These are phyloP conservation scores for Trametes versicolor DNA, from an alignment of 1,284 basidiomycete genomes.

Conservation along the genomic window DNA sequence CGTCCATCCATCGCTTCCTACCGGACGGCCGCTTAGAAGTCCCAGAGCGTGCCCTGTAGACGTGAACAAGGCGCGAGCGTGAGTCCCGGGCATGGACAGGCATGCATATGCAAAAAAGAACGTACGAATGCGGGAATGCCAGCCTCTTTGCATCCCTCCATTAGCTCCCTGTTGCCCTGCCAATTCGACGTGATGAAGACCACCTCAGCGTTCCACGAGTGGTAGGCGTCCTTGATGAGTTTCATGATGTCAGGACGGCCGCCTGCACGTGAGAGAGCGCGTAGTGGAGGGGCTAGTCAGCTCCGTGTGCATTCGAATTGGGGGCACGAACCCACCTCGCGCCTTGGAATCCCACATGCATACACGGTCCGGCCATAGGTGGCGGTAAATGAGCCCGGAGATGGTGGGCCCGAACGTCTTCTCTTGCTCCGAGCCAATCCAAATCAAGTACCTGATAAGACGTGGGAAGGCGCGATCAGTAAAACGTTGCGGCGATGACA, in stretches of 20 bases:
- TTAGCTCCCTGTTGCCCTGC: constrained; percentile 71
- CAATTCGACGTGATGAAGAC: constrained; percentile 74
- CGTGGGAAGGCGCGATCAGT: constrained; percentile 8
- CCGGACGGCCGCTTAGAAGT: constrained; percentile 45
- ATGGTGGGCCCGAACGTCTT: constrained; percentile 56
- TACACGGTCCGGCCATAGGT: constrained; percentile 63
- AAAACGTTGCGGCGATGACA: background rate
- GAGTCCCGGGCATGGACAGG: constrained; percentile 2
- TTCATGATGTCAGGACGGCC: constrained; percentile 55
- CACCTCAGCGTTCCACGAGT: constrained; percentile 59
- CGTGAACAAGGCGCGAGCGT: constrained; percentile 11
- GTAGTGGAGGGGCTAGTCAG: background rate
- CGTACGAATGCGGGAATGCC: constrained; percentile 70
- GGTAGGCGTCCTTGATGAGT: constrained; percentile 50
- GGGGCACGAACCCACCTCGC: constrained; percentile 52
- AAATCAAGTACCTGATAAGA: constrained; percentile 66
- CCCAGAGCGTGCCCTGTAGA: constrained; percentile 54
- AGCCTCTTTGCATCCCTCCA: constrained; percentile 71
- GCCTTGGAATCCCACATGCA: constrained; percentile 72
- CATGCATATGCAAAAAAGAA: constrained; percentile 13
- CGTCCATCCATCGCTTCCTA: background rate
- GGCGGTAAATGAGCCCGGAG: constrained; percentile 57
- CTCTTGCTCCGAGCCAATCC: constrained; percentile 59
- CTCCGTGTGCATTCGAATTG: background rate
- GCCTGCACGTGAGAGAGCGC: constrained; percentile 37